These are phyloP conservation scores for Luzula sylvatica DNA, from an alignment of 176 grass and related monocot species.

Conservation along the genomic window DNA sequence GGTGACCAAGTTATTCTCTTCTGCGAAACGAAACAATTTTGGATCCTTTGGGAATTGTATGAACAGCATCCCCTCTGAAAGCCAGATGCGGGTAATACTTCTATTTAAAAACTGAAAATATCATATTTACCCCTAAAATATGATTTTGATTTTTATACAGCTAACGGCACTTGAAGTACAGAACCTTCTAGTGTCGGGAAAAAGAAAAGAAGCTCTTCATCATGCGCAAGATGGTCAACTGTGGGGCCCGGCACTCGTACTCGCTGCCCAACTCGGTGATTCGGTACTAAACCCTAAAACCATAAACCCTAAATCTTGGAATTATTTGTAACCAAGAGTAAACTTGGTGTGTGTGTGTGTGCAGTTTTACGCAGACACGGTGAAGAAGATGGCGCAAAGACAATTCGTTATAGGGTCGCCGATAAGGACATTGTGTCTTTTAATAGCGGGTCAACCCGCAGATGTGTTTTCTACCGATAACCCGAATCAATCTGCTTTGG, in stretches of 20 bases:
- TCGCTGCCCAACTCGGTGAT: slow-evolving; percentile 90
- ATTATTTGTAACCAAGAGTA: no score
- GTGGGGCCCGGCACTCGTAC: slow-evolving; percentile 92
- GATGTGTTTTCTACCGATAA: slow-evolving; percentile 75
- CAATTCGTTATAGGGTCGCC: slow-evolving; percentile 83
- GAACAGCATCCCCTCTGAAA: slow-evolving; percentile 66
- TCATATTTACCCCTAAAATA: no score
- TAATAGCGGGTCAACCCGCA: slow-evolving; percentile 92
- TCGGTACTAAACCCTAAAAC: no score
- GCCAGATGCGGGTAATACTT: slow-evolving; percentile 56
- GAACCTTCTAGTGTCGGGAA: slow-evolving; percentile 90
- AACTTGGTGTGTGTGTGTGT: no score
- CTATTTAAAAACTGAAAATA: slow-evolving; percentile 20
- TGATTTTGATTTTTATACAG: slow-evolving; percentile 33
- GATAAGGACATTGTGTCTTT: slow-evolving; percentile 82
- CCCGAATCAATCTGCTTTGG: slow-evolving; percentile 2
- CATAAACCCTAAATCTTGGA: no score
- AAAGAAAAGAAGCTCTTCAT: slow-evolving; percentile 84
- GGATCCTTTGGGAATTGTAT: slow-evolving; percentile 42
- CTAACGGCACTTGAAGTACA: slow-evolving; percentile 79
- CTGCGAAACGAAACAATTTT: slow-evolving; percentile 50
- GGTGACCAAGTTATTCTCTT: slow-evolving; percentile 86
- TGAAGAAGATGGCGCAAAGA: slow-evolving; percentile 92
- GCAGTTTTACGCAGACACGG: slow-evolving; percentile 91
- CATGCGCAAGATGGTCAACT: slow-evolving; percentile 89